These are phyloP conservation scores for Claviceps sp. DNA, from an alignment of 2,329 filamentous ascomycete species.

Conservation along the genomic window DNA sequence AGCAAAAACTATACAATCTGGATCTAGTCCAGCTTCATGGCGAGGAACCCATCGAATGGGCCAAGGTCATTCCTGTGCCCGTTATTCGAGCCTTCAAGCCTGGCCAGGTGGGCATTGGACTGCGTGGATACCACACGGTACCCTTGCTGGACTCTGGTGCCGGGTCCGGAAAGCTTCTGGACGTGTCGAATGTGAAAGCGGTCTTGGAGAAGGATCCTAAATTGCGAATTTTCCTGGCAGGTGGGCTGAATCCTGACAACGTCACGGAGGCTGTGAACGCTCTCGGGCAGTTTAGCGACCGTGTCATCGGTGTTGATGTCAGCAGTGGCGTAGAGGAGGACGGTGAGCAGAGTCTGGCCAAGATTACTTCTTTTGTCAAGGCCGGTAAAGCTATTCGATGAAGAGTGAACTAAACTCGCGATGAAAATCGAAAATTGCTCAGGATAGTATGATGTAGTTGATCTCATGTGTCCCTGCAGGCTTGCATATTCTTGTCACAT, in stretches of 20 bases:
- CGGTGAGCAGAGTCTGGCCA: conserved; percentile 66
- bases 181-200: conserved; percentile 54
- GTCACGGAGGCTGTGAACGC: conserved; percentile 52
- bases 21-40: conserved; percentile 92
- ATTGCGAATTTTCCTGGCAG: conserved; percentile 70
- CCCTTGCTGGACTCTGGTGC: conserved; percentile 78
- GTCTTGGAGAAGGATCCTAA: conserved; percentile 53
- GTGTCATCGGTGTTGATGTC: conserved; percentile 76
- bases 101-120: conserved; percentile 54
- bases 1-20: conserved; percentile 62
- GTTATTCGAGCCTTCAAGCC: conserved; percentile 80
- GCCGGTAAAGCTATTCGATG: conserved; percentile 52
- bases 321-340: conserved; percentile 85
- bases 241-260: conserved; percentile 71
- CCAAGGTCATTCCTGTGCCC: conserved; percentile 74
- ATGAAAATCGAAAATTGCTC: not conserved
- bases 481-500: not conserved
- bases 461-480: not conserved
- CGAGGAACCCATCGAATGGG: conserved; percentile 85
- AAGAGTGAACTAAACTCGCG: not conserved
- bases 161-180: conserved; percentile 69
- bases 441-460: not conserved
- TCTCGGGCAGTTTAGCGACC: conserved; percentile 44
- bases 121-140: conserved; percentile 68
- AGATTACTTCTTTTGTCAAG: conserved; percentile 69